Evolutionary conservation across 176 grass and related monocot genomes (phyloP).

Genomic region (Aegilops bicornis): DNA sequence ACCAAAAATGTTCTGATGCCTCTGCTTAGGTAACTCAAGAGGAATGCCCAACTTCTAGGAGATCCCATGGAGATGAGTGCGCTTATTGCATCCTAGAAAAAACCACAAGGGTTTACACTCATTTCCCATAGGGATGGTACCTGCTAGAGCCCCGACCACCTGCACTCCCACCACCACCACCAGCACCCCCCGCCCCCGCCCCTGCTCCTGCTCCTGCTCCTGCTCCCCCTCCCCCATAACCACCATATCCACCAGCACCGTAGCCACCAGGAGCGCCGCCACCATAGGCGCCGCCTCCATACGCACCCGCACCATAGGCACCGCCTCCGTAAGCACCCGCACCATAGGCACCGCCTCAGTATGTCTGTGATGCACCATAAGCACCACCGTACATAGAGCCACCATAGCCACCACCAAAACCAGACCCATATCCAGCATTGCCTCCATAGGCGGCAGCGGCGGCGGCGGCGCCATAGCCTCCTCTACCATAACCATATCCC

Average conservation of each 20-base stretch:
- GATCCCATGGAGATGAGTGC: neutral
- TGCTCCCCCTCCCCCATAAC: slow-evolving; percentile 48
- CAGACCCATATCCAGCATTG: slow-evolving; percentile 53
- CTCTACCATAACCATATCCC: slow-evolving; percentile 67
- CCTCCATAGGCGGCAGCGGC: slow-evolving; percentile 42
- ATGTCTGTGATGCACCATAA: slow-evolving; percentile 55
- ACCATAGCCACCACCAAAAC: slow-evolving; percentile 65
- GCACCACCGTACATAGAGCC: slow-evolving; percentile 68
- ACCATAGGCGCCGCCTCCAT: slow-evolving; percentile 45
- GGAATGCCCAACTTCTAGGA: slow-evolving; percentile 30
- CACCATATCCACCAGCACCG: slow-evolving; percentile 37
- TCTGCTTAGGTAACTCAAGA: slow-evolving; percentile 19
- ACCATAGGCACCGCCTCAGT: slow-evolving; percentile 43
- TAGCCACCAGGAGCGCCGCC: slow-evolving; percentile 46
- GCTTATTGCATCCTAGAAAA: slow-evolving; percentile 23
- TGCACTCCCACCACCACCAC: slow-evolving; percentile 38
- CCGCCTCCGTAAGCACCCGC: slow-evolving; percentile 37
- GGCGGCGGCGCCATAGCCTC: slow-evolving; percentile 40
- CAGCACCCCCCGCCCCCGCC: slow-evolving; percentile 13
- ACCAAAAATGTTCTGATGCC: slow-evolving; percentile 20
- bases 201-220: neutral
- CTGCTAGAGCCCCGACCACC: slow-evolving; percentile 64
- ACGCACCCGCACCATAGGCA: slow-evolving; percentile 41
- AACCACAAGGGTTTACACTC: neutral
- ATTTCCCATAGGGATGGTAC: slow-evolving; percentile 86